phyloP scores from a whole-genome alignment of 2,329 filamentous ascomycete species.

The Arthrobotrys sphaeroides region DNA sequence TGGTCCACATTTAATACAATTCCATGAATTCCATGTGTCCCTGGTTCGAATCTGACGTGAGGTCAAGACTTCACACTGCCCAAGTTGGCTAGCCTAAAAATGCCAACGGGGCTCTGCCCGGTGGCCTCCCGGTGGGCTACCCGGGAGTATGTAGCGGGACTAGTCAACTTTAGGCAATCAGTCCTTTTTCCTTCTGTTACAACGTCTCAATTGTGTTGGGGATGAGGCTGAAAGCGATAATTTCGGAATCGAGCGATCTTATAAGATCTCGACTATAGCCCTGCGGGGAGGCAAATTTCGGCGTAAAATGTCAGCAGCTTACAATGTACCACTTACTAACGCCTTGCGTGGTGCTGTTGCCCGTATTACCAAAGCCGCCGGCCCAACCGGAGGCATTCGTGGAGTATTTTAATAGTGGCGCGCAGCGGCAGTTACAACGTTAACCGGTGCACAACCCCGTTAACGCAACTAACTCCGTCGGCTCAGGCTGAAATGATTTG shows the following conservation, averaged over 20 bases:
- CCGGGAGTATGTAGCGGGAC: background rate
- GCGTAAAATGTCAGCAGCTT: slow-evolving; percentile 17
- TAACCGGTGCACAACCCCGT: background rate
- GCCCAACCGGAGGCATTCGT: background rate
- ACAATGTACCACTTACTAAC: slow-evolving; percentile 10
- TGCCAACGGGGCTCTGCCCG: slow-evolving; percentile 19
- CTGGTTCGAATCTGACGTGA: slow-evolving; percentile 41
- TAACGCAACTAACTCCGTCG: background rate
- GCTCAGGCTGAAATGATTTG: slow-evolving; percentile 21
- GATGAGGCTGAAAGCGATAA: slow-evolving; percentile 35
- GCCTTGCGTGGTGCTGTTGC: background rate
- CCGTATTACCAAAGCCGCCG: slow-evolving; percentile 21
- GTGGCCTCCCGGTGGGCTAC: background rate
- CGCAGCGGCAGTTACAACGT: background rate
- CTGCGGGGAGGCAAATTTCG: slow-evolving; percentile 18
- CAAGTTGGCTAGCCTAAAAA: slow-evolving; percentile 23
- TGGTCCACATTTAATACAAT: slow-evolving; percentile 30
- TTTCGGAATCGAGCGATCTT: slow-evolving; percentile 48
- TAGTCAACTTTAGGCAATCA: slow-evolving; percentile 31
- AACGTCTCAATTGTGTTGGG: slow-evolving; percentile 16
- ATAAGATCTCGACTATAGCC: slow-evolving; percentile 38
- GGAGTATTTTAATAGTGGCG: slow-evolving; percentile 6
- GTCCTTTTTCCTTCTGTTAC: slow-evolving; percentile 3
- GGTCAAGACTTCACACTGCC: slow-evolving; percentile 29
- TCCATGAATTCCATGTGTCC: slow-evolving; percentile 32